Base-by-base conservation (phyloP, 192 early-diverging fungal species). In the Geranomyces variabilis region DNA sequence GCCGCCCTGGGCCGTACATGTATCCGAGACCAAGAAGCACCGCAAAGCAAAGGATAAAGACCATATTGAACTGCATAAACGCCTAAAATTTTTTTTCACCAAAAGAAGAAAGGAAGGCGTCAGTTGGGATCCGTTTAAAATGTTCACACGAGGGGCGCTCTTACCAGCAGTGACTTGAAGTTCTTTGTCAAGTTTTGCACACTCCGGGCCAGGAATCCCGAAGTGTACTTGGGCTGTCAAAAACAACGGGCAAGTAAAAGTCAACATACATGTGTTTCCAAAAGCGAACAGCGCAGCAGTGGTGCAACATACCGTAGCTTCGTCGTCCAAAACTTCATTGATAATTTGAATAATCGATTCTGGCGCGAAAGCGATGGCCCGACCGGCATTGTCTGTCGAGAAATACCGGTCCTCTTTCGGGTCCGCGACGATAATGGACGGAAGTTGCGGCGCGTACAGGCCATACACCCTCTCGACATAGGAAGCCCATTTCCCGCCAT, bases 381-480 rank as follows among this genome's bases (percentile, higher is more conserved):
- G 34, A 10, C 77, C 70, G 30, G 51, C 53, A 33, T 67, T 59
- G 59, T 75, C 68, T 28, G 46, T 67, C 44, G 68, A 73, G 67
- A 77, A 84, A 69, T 78, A 81, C 34, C 58, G 28, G 45, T 84
- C 80, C 19, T 77, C 65, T 61, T 77, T 79, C 30, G 77, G 75
- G 36, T 81, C 78, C 4, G 80, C 76, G 44, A 84, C 58, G 24
- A 81, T 64, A n/a, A 81, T 28, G 17, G 49, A 17, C 22, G 82
- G 79, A 8, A 75, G 65, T 19, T 74, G 46, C 34, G 41, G 47
- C 0, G 59, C 21, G 31, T 47, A 46, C 8, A 84, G 43, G 15
- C 80, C 83, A 77, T 83, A 82, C n/a, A 79, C 77, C 24, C 66
- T 21, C 48, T 84, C 63, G n/a, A 78, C 49, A 63, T 84, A 84